Percentiles rank a stretch among this genome's conserved stretches.
Evolutionary conservation across 2,329 filamentous ascomycete genomes (phyloP).

Genomic region (Neofusicoccum sp.): DNA sequence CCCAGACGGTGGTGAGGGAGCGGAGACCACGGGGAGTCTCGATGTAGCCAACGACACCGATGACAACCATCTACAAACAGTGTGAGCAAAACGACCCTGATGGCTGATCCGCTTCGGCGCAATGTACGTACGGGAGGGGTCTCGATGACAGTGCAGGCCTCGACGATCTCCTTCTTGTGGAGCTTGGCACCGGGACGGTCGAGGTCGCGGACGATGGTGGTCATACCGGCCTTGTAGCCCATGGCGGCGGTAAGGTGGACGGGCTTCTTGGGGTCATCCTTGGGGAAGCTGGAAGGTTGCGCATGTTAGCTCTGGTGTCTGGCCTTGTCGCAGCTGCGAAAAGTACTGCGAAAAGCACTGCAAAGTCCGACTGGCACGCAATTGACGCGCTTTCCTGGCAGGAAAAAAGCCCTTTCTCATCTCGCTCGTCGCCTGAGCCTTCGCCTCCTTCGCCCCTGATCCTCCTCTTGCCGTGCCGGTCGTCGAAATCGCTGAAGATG

Average conservation of each 20-base stretch:
- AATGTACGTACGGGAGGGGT: slow-evolving; percentile 71
- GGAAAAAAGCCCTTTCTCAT: background rate
- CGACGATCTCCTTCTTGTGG: slow-evolving; percentile 73
- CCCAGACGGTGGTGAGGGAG: slow-evolving; percentile 99
- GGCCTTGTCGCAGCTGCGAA: background rate
- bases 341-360: background rate
- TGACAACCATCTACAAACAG: slow-evolving; percentile 86
- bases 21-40: slow-evolving; percentile 99
- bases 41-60: slow-evolving; percentile 99
- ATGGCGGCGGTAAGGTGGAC: slow-evolving; percentile 97
- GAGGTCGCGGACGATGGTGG: slow-evolving; percentile 98
- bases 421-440: background rate
- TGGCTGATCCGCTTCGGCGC: slow-evolving; percentile 56
- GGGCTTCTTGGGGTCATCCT: slow-evolving; percentile 99
- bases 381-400: background rate
- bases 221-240: slow-evolving; percentile 99
- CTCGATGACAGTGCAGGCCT: slow-evolving; percentile 47
- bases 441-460: background rate
- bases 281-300: slow-evolving; percentile 76
- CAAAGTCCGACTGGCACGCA: background rate
- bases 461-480: slow-evolving; percentile 2
- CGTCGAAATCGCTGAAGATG: slow-evolving; percentile 17
- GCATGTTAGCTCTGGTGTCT: slow-evolving; percentile 4
- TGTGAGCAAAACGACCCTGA: slow-evolving; percentile 29
- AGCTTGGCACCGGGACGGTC: slow-evolving; percentile 99